Conservation (phyloP, 2,329 filamentous ascomycete species). For the Calonectria ilicicola region DNA sequence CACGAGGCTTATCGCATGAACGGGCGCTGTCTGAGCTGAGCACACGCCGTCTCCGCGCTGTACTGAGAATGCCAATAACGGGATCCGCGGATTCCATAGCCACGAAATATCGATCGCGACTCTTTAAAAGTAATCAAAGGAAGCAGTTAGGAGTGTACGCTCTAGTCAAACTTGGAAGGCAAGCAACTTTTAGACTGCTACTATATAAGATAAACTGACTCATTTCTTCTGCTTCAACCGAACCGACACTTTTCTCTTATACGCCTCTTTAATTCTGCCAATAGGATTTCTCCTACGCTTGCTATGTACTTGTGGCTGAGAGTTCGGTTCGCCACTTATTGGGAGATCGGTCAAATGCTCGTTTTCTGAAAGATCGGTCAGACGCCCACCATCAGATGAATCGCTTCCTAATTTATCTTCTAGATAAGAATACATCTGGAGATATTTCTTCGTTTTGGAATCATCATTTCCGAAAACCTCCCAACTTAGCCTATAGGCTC, state of each 20-base stretch:
- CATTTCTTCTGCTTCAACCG: background rate
- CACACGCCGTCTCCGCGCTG: background rate
- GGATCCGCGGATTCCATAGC: background rate
- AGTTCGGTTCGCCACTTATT: too few species aligned
- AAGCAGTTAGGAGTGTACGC: too few species aligned
- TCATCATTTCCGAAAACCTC: background rate
- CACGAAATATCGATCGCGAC: background rate
- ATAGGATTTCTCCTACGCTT: background rate
- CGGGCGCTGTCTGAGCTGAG: too few species aligned
- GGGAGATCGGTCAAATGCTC: too few species aligned
- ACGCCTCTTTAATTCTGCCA: background rate
- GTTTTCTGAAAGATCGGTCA: too few species aligned
- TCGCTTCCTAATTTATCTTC: background rate
- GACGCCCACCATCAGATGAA: too few species aligned
- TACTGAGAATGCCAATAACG: background rate
- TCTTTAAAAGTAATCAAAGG: too few species aligned
- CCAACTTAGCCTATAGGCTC: background rate
- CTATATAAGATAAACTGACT: too few species aligned
- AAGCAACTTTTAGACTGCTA: too few species aligned
- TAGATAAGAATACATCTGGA: background rate
- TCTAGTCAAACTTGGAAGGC: too few species aligned
- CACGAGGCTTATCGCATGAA: too few species aligned
- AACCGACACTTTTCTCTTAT: background rate
- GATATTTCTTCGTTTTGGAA: rapidly evolving
- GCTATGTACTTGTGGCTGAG: background rate